These are phyloP conservation scores for Themeda triandra DNA, from an alignment of 176 grass and related monocot genomes.

Conservation along the genomic window DNA sequence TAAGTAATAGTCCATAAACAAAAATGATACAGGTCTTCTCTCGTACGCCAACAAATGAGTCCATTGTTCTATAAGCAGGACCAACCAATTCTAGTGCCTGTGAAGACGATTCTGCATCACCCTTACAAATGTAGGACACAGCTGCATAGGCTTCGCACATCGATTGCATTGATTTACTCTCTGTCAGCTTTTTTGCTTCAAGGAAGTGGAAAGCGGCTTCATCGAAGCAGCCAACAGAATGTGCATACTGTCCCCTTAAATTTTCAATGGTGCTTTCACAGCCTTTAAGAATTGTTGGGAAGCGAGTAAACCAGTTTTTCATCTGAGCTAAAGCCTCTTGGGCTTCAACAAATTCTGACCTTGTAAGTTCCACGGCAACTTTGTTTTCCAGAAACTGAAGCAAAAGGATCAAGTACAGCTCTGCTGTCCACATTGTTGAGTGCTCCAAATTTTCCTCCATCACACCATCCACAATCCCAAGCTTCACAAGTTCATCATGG, in stretches of 20 bases:
- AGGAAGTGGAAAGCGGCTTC: constrained; percentile 87
- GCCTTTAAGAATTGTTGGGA: constrained; percentile 82
- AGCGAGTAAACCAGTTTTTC: constrained; percentile 83
- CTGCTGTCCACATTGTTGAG: constrained; percentile 76
- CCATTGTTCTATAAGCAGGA: too few species aligned
- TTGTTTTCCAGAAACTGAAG: constrained; percentile 94
- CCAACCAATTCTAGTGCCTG: too few species aligned
- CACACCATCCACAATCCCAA: constrained; percentile 71
- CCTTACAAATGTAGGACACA: too few species aligned
- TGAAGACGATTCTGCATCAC: too few species aligned
- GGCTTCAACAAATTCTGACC: constrained; percentile 95
- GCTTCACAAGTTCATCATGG: constrained; percentile 75
- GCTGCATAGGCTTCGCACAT: too few species aligned
- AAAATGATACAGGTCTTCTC: too few species aligned
- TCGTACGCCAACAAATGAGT: too few species aligned
- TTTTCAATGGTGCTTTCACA: constrained; percentile 86
- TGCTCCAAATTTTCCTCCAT: constrained; percentile 89
- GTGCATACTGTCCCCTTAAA: constrained; percentile 94
- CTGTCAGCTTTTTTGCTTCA: constrained; percentile 87
- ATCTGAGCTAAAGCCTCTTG: constrained; percentile 87
- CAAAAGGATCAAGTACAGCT: constrained; percentile 86
- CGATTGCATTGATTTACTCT: constrained; percentile 88
- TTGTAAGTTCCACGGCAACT: constrained; percentile 83
- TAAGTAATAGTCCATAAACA: too few species aligned
- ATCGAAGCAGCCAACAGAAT: constrained; percentile 91